Evolutionary conservation across 108 stramenopile species (phyloP).

Genomic region (Fistulifera pelliculosa): DNA sequence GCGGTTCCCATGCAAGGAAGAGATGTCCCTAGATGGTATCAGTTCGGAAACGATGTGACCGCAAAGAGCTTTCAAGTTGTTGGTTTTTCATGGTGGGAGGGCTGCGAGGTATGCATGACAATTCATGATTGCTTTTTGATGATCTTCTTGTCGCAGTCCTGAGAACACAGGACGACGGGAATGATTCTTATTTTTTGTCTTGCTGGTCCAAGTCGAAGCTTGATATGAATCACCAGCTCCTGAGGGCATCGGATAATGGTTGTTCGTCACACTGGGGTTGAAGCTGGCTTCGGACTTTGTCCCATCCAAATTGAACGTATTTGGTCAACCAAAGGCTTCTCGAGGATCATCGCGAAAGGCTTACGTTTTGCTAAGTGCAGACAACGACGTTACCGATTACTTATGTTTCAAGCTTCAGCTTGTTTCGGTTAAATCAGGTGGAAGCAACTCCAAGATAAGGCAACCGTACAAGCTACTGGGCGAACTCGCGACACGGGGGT

Average conservation of each 20-base stretch:
- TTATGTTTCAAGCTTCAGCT: constrained; percentile 1
- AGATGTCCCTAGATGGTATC: constrained; percentile 15
- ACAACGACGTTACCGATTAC: neutral
- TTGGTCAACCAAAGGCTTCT: neutral
- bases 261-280: neutral
- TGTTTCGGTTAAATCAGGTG: neutral
- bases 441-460: neutral
- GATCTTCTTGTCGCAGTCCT: constrained; percentile 28
- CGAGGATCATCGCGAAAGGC: neutral
- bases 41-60: constrained; percentile 20
- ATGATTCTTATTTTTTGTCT: constrained; percentile 15
- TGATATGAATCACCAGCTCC: constrained; percentile 3
- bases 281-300: neutral
- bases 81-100: constrained; percentile 37
- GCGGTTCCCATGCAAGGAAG: neutral
- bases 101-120: neutral
- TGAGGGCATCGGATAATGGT: neutral
- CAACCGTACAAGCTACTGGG: neutral
- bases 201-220: constrained; percentile 23
- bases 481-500: neutral
- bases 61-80: constrained; percentile 27
- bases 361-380: neutral
- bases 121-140: constrained; percentile 13
- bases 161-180: constrained; percentile 6
- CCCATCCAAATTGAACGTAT: neutral